Base-by-base conservation (phyloP, 306 rosid genomes). In the Glycyrrhiza uralensis region DNA sequence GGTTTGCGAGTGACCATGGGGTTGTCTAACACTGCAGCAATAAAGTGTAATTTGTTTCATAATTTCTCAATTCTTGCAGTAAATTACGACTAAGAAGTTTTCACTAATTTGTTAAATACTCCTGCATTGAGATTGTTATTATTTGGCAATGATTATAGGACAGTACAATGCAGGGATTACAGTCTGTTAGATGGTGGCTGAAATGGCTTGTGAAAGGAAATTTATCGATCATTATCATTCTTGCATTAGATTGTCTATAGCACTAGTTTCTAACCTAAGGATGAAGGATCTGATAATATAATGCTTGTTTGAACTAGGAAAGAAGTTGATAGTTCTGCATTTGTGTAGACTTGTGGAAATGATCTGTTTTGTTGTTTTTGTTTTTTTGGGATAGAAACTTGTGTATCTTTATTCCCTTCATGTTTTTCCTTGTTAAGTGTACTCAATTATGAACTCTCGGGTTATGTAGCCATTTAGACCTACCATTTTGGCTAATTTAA, bases 151-250 rank as follows among this genome's bases (percentile, higher is more conserved):
- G 46, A 38, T 45, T 46, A 26, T 70, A 35, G 20, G 59, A 45
- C 45, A 64, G 32, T 61, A 58, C 2, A 69, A 14, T 23, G 69
- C 60, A 54, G 23, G 45, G 30, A 44, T 50, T 61, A 62, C 12
- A 33, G 57, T 52, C 30, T 29, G 18, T 76, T 58, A 55, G 35
- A 52, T 57, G 68, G 49, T 56, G 70, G 57, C 39, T 17, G 13
- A 70, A 74, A 41, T 75, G 64, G 72, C 50, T 44, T 52, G 47
- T 74, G 38, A 59, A 69, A 50, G 54, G 71, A 74, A 42, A 32
- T 36, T 35, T 46, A 63, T 80, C 39, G 24, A 33, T 10, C 57
- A 45, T 28, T 54, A 4, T 29, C 33, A 29, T 80, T 14, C 60
- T 75, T 29, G 24, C 66, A 67, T 50, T 60, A 13, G 65, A 54